phyloP scores from a whole-genome alignment of 306 rosid genomes.

The Betula pendula region DNA sequence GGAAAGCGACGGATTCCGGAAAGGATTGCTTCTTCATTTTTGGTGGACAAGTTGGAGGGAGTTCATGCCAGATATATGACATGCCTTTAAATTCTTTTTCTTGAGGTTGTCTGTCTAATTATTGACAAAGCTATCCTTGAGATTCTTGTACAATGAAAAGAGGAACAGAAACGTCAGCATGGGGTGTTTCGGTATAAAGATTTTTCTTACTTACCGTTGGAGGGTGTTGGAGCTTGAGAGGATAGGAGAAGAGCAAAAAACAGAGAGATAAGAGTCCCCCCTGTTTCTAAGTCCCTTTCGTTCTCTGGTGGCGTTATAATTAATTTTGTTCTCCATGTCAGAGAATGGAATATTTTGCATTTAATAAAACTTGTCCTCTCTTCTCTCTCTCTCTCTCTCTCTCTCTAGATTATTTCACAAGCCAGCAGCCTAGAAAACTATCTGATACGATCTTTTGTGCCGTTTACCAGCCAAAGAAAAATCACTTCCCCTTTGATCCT shows the following conservation, averaged over 20 bases:
- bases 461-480: neutral
- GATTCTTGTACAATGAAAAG: neutral
- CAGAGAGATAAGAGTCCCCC: conserved; percentile 4
- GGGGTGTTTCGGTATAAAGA: neutral
- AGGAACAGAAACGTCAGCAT: neutral
- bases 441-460: conserved; percentile 2
- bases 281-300: neutral
- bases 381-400: too few relatives aligned
- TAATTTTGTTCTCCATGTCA: neutral
- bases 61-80: neutral
- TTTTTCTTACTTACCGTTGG: neutral
- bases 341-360: neutral
- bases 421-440: too few relatives aligned
- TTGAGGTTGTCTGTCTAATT: neutral
- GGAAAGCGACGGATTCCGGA: conserved; percentile 36
- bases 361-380: neutral
- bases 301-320: neutral
- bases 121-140: neutral
- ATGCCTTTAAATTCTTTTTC: neutral
- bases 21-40: conserved; percentile 37
- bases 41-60: conserved; percentile 4
- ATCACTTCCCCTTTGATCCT: neutral
- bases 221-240: neutral
- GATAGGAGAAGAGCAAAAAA: conserved; percentile 14
- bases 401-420: too few relatives aligned